These are phyloP conservation scores for Ramichloridium luteum DNA, from an alignment of 2,329 filamentous ascomycete genomes.

Conservation along the genomic window DNA sequence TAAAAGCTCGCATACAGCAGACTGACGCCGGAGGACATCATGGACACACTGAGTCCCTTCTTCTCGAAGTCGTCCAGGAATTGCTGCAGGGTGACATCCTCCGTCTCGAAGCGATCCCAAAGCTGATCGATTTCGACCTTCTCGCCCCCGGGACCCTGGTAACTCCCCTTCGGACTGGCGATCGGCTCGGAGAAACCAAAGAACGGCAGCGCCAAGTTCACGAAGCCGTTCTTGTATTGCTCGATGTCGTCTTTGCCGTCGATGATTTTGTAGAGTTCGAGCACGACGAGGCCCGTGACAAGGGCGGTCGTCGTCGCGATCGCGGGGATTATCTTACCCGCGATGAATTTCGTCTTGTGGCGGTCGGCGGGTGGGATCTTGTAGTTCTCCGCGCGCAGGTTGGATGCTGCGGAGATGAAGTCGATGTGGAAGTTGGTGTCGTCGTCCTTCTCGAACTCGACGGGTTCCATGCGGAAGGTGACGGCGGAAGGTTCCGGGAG, in stretches of 20 bases:
- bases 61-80: constrained; percentile 72
- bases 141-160: constrained; percentile 64
- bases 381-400: constrained; percentile 94
- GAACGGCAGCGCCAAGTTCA: constrained; percentile 92
- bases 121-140: constrained; percentile 89
- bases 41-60: constrained; percentile 70
- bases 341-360: constrained; percentile 99
- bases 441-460: constrained; percentile 98
- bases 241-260: constrained; percentile 95
- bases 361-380: constrained; percentile 85
- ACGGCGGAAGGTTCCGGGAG: constrained; percentile 70
- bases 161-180: constrained; percentile 81
- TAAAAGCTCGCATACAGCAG: constrained; percentile 92
- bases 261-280: constrained; percentile 93
- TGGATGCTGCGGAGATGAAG: constrained; percentile 95
- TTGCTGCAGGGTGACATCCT: constrained; percentile 72
- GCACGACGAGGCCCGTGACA: constrained; percentile 81
- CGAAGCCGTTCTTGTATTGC: constrained; percentile 98
- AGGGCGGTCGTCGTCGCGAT: constrained; percentile 95
- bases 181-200: constrained; percentile 98
- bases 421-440: constrained; percentile 97
- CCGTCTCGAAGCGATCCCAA: constrained; percentile 92
- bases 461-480: constrained; percentile 78
- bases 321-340: constrained; percentile 96
- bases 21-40: constrained; percentile 96